phyloP scores from a whole-genome alignment of 345 rosid genomes.

The Brassica carinata region DNA sequence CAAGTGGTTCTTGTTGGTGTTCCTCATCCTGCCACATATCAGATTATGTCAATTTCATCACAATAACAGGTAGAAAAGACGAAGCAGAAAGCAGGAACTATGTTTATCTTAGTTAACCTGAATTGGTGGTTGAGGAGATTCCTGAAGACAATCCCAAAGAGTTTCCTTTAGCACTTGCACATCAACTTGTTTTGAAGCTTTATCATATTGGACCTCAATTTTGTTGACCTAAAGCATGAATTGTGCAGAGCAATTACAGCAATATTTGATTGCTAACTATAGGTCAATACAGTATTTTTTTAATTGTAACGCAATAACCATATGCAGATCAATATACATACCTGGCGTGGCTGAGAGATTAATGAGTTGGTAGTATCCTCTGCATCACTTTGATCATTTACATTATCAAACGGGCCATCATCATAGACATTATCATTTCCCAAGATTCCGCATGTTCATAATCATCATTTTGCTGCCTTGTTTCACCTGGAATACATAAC shows the following conservation, averaged over 20 bases:
- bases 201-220: no score
- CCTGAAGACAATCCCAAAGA: conserved; percentile 74
- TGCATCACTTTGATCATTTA: conserved; percentile 57
- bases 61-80: neutral
- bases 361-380: conserved; percentile 56
- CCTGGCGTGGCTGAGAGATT: conserved; percentile 96
- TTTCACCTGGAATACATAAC: conserved; percentile 52
- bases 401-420: conserved; percentile 62
- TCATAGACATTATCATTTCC: conserved; percentile 55
- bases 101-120: conserved; percentile 46
- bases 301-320: conserved; percentile 16
- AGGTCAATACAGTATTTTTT: neutral
- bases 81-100: neutral
- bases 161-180: no score
- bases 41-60: conserved; percentile 25
- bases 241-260: no score
- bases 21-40: conserved; percentile 34
- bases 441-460: conserved; percentile 57
- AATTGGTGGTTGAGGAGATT: conserved; percentile 47
- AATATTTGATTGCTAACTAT: no score
- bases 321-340: conserved; percentile 35
- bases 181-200: no score
- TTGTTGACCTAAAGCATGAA: no score
- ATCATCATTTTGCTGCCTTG: conserved; percentile 51
- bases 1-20: conserved; percentile 50